Percentiles rank a stretch among this genome's conserved stretches.
phyloP scores from a whole-genome alignment of 805 yeast species.

The Yarrowia yakushimensis region DNA sequence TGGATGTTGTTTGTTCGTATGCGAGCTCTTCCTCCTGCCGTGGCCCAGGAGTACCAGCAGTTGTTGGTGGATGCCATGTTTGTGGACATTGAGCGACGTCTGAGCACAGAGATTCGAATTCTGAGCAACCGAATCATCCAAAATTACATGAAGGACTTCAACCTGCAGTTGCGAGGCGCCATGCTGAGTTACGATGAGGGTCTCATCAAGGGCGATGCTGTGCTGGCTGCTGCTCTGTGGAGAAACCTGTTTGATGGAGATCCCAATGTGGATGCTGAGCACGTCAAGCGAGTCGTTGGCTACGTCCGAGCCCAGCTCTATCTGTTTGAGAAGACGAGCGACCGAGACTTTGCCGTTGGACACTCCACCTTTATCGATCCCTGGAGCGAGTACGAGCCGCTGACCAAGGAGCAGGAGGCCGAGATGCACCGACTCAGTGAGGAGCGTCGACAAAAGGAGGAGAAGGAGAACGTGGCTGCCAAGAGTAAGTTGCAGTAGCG shows the following conservation, averaged over 20 bases:
- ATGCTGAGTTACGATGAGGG: conserved; percentile 93
- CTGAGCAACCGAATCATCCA: conserved; percentile 77
- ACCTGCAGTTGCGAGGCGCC: conserved; percentile 83
- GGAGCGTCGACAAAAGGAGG: conserved; percentile 19
- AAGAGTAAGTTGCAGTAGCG: conserved; percentile 20
- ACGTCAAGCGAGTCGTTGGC: conserved; percentile 83
- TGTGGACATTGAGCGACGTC: conserved; percentile 80
- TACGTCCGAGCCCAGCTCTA: conserved; percentile 87
- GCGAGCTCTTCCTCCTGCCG: conserved; percentile 92
- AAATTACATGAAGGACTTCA: conserved; percentile 82
- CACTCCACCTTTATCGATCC: conserved; percentile 82
- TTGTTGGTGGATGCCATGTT: conserved; percentile 85
- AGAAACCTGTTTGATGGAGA: conserved; percentile 89
- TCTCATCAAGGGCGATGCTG: conserved; percentile 56
- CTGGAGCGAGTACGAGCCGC: conserved; percentile 66
- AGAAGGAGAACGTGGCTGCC: conserved; percentile 13
- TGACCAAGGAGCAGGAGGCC: conserved; percentile 47
- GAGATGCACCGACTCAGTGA: conserved; percentile 23
- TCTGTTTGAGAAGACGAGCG: conserved; percentile 79
- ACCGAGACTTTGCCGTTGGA: conserved; percentile 91
- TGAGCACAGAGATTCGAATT: conserved; percentile 83
- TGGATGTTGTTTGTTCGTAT: conserved; percentile 94
- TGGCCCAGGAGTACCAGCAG: conserved; percentile 87
- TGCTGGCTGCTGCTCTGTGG: conserved; percentile 45
- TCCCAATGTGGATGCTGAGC: conserved; percentile 72